A percentile compares a stretch with the other conserved stretches of the same genome.
phyloP scores from a whole-genome alignment of 202 grass and related monocot genomes.

The Panicum virgatum region DNA sequence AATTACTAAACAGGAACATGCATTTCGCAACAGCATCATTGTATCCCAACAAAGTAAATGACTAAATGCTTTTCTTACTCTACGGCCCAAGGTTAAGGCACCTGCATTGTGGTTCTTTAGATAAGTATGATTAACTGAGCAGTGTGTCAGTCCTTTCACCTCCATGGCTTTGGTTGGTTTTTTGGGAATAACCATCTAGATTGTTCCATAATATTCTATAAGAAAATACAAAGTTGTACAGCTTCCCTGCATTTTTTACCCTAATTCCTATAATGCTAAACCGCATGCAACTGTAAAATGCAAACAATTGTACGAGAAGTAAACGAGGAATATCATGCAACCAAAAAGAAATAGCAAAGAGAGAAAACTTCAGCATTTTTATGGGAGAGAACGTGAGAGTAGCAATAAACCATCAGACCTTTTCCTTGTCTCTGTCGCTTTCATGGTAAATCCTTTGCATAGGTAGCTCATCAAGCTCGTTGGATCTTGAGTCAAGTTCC shows the following conservation, averaged over 20 bases:
- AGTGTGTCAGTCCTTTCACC: no score
- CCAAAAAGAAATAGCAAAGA: background rate
- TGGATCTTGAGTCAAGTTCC: constrained; percentile 55
- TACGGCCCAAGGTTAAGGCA: no score
- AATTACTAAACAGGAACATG: background rate
- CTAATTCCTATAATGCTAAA: background rate
- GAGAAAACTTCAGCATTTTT: background rate
- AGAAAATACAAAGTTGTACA: background rate
- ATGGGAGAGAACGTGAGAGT: background rate
- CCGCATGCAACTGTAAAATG: background rate
- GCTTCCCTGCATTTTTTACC: background rate
- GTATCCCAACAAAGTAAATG: background rate
- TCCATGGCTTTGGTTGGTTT: no score
- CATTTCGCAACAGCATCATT: background rate
- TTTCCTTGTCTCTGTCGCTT: constrained; percentile 66
- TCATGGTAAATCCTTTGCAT: constrained; percentile 58
- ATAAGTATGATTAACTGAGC: no score
- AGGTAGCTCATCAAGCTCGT: constrained; percentile 65
- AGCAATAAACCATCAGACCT: constrained; percentile 40
- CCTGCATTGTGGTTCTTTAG: no score
- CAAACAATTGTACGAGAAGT: background rate
- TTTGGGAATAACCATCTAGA: no score
- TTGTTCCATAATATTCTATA: no score
- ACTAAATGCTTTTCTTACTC: background rate
- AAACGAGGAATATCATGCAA: background rate